Base-by-base conservation (phyloP, 2,329 filamentous ascomycete species). In the Venturia effusa region DNA sequence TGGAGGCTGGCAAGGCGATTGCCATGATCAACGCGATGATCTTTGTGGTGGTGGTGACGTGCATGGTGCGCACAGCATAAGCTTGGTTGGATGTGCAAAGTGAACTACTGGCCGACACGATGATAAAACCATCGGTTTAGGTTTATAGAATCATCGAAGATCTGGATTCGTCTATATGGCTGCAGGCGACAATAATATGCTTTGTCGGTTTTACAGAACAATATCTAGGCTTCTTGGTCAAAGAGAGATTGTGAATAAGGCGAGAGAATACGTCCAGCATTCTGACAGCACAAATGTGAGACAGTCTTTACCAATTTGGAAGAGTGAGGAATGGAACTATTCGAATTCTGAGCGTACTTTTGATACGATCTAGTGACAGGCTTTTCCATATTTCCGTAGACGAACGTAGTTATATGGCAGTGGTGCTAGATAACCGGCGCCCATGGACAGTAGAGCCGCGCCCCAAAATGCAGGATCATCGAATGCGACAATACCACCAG, bases 401-500 rank as follows among this genome's bases (percentile, higher is more conserved):
- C 81, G 73, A 11, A 75, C 63, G 66, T 83, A 83, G 67, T 83
- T 83, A 65, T 83, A 84, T 0, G 81, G 81, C 62, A 84, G 69
- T 10, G 81, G 81, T 0, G 79, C 74, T 17, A 83, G 62, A 65
- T 79, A 81, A 0, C 79, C 79, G 8, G 78, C 78, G 0, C 68
- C 70, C 61, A 80, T 74, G 0, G 78, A 77, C 40, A 80, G 55
- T 54, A 72, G 62, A 40, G 82, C 82, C 2, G 82, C 81, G 0
- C 70, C 65, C 82, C 83, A 85, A 64, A 84, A 84, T 0, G 70
- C 66, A 0, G 80, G 78, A 32, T 78, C 76, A 1, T 76, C 73
- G 13, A 84, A 69, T 0, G 74, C 71, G 1, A 84, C 78, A 1
- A 76, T 68, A 0, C 82, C 83, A 0, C 81, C 80, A 0, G 82